Evolutionary conservation across 2,329 filamentous ascomycete genomes (phyloP), one percentile per base, ranked within the genome.

Genomic region (Aspergillus spinulosporus): DNA sequence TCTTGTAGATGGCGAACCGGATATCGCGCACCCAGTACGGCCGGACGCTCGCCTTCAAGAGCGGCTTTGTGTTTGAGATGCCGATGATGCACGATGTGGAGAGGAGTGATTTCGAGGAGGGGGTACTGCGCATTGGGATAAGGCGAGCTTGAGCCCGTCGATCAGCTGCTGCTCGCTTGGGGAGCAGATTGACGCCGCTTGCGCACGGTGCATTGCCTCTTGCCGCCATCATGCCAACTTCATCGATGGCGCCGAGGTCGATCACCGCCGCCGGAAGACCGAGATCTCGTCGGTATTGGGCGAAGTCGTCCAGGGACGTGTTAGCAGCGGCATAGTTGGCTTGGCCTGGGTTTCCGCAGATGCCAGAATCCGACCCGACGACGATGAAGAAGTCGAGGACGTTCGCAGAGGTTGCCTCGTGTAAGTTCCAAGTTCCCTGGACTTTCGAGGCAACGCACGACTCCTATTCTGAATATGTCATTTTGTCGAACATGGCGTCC

Each of bases 291-390:
- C 70, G 65, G 37, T 68, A 65, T 4, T 57, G 49, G 0, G 54
- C 52, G 39, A 67, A 66, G 9, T 56, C 43, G 28, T 61, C 58
- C 1, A 65, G 52, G 56, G 66, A 68, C 1, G 54, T 48, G 45
- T 64, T 67, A 0, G 59, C 65, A 3, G 66, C 60, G 0, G 60
- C 50, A 52, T 68, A 68, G 53, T 66, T 67, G n/a, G 52, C 54
- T 48, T 78, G 76, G 1, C 73, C 74, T 1, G 57, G 37, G 40
- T 70, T 73, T 0, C 76, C 76, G 0, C 65, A 61, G 0, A 75
- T 63, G 5, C 54, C 66, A 3, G 68, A 59, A 0, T 73, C 56
- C 0, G 60, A 60, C 2, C 56, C 21, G 37, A 49, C 40, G 0
- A 54, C 2, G 3, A 62, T 31, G 46, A 60, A 62, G 52, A 62